A percentile compares a stretch with the other conserved stretches of the same genome.
Conservation (phyloP, 2,329 filamentous ascomycete species). For the Sclerotinia glacialis region DNA sequence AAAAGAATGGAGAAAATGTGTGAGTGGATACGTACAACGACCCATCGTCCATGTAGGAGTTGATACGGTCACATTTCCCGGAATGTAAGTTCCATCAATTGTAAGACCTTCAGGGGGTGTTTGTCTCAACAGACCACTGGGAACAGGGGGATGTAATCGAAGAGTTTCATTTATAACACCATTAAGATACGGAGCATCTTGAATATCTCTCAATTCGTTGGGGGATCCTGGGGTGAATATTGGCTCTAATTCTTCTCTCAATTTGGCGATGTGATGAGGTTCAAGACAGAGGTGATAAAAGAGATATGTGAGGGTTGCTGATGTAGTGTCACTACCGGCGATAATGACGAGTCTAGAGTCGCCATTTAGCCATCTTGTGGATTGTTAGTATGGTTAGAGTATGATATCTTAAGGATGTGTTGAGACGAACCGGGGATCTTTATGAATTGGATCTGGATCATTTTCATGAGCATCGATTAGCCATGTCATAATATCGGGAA, state of each 20-base stretch:
- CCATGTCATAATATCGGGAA: conserved; percentile 27
- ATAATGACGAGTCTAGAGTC: conserved; percentile 39
- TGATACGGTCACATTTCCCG: conserved; percentile 22
- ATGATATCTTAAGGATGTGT: background rate
- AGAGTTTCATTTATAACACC: conserved; percentile 29
- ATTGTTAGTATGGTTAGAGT: conserved; percentile 13
- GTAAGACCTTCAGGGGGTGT: conserved; percentile 40
- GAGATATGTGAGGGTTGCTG: conserved; percentile 42
- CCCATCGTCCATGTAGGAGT: conserved; percentile 25
- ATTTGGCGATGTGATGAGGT: conserved; percentile 21
- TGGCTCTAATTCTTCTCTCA: conserved; percentile 27
- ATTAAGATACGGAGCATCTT: conserved; percentile 25
- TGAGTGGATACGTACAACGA: conserved; percentile 20
- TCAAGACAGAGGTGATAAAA: conserved; percentile 40
- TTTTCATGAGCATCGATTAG: conserved; percentile 26
- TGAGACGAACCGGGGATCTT: background rate
- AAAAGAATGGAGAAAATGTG: too few species aligned
- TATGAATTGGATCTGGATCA: conserved; percentile 13
- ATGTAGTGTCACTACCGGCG: conserved; percentile 45
- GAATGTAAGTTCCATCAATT: conserved; percentile 24
- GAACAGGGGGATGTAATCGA: conserved; percentile 25
- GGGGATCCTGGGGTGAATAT: conserved; percentile 21
- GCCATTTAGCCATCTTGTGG: conserved; percentile 24
- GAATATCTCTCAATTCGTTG: conserved; percentile 18
- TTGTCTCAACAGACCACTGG: conserved; percentile 36